Evolutionary conservation across 805 yeast species (phyloP), one percentile per base, ranked within the genome.

Genomic region (Metschnikowia vanudenii): DNA sequence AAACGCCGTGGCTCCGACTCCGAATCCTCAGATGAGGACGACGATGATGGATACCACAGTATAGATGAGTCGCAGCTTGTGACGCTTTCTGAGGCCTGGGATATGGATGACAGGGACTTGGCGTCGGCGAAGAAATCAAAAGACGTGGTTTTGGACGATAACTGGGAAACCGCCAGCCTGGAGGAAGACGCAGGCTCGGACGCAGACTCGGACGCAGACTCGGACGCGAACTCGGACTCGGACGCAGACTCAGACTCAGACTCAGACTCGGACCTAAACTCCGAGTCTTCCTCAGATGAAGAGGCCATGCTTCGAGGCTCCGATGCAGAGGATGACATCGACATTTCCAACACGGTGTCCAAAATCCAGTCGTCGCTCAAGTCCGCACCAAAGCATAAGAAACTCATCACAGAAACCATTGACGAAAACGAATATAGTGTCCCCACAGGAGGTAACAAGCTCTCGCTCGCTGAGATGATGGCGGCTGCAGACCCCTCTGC

Each of bases 31-130:
- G 44, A 36, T 9, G 34, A 32, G 39, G n/a, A 43, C 16, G 38
- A 43, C 33, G 49, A 45, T 22, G 78, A 74, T 9, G 92, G 79
- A 11, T 85, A 87, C 59, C 78, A 78, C 20, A 83, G 91, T 59
- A 74, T 86, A 36, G 96, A 88, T 57, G 96, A 88, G 60, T 71
- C 65, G 26, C 86, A 88, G 54, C 73, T 90, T 44, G 76, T 85
- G 49, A 79, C 95, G 0, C 71, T 90, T 33, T 85, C 96, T n/a
- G 90, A 84, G 55, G 90, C 88, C 3, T 89, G 96, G 96, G 97
- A 86, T 59, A 65, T 81, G 65, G 94, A 88, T 61, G 48, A 48
- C n/a, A 24, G 33, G 19, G 50, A 49, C 16, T 34, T 38, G 39
- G 47, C 47, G 17, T 18, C 35, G 13, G 24, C 38, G 14, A 29